Percentiles rank a stretch among this genome's conserved stretches.
phyloP scores from a whole-genome alignment of 352 stramenopile species.

The Blastocystis sp. region DNA sequence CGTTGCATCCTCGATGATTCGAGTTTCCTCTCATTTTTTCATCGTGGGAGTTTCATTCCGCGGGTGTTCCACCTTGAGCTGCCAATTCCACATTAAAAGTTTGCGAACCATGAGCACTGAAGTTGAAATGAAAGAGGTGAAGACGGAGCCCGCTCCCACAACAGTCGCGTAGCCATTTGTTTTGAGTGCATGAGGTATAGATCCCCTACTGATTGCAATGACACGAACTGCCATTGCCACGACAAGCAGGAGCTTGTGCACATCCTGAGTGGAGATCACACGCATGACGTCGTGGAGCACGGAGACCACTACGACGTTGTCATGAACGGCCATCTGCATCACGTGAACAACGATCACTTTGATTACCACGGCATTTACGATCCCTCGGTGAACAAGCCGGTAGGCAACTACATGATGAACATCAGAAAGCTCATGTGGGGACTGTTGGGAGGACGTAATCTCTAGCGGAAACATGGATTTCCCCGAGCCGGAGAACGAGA shows the following conservation, averaged over 20 bases:
- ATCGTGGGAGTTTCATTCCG: not conserved
- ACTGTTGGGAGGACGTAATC: not conserved
- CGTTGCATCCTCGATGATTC: not conserved
- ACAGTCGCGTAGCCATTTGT: not conserved
- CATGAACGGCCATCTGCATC: conserved; percentile 54
- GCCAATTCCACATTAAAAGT: not conserved
- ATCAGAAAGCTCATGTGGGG: conserved; percentile 28
- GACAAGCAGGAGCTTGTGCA: not conserved
- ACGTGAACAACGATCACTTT: conserved; percentile 56
- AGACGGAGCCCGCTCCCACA: not conserved
- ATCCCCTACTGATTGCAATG: conserved; percentile 6
- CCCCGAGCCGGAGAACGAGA: conserved; percentile 28
- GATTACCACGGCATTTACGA: conserved; percentile 63
- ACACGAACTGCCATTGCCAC: conserved; percentile 10
- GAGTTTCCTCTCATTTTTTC: not conserved
- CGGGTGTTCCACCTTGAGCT: not conserved
- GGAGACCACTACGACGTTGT: conserved; percentile 48
- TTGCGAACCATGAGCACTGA: conserved; percentile 43
- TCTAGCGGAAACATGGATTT: not conserved
- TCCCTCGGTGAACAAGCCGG: conserved; percentile 1
- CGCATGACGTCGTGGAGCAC: conserved; percentile 55
- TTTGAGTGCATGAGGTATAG: conserved; percentile 5
- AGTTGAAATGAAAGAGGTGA: conserved; percentile 36
- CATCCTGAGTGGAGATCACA: not conserved
- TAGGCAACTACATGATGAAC: conserved; percentile 43